These are phyloP conservation scores for Strobilomyces dryophilus DNA, from an alignment of 768 basidiomycete species.

Conservation along the genomic window DNA sequence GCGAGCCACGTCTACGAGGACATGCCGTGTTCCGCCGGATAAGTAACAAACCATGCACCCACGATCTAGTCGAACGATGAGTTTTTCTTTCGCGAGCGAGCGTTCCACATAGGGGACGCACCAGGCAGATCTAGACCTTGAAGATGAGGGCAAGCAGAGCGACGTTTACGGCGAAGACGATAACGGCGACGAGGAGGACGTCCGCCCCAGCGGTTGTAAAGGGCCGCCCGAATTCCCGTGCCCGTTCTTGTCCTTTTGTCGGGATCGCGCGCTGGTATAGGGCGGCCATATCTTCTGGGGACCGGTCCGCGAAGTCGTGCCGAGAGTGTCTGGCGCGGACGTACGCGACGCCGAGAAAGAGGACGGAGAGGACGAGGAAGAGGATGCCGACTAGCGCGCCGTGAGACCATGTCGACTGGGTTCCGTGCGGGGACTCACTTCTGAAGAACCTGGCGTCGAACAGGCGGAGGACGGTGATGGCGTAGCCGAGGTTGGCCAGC, in stretches of 20 bases:
- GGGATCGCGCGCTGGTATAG: slow-evolving; percentile 38
- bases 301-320: slow-evolving; percentile 73
- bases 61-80: slow-evolving; percentile 7
- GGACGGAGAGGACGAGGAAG: slow-evolving; percentile 56
- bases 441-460: slow-evolving; percentile 71
- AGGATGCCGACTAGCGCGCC: slow-evolving; percentile 48
- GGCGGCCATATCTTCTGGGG: slow-evolving; percentile 30
- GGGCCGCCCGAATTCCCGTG: slow-evolving; percentile 67
- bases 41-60: slow-evolving; percentile 10
- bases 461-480: slow-evolving; percentile 71
- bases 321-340: slow-evolving; percentile 60
- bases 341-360: slow-evolving; percentile 57
- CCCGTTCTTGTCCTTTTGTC: slow-evolving; percentile 58
- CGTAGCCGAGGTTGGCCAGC: slow-evolving; percentile 67
- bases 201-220: slow-evolving; percentile 82
- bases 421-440: slow-evolving; percentile 42
- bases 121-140: slow-evolving; percentile 16
- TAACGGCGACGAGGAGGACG: slow-evolving; percentile 48
- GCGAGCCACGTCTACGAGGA: background rate
- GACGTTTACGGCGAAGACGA: slow-evolving; percentile 64
- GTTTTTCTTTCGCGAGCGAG: background rate
- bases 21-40: slow-evolving; percentile 1
- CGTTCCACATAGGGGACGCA: slow-evolving; percentile 4
- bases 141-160: slow-evolving; percentile 62
- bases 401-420: too few species aligned